Evolutionary conservation across 2,329 filamentous ascomycete genomes (phyloP).

Genomic region (Ambrosiella xylebori): DNA sequence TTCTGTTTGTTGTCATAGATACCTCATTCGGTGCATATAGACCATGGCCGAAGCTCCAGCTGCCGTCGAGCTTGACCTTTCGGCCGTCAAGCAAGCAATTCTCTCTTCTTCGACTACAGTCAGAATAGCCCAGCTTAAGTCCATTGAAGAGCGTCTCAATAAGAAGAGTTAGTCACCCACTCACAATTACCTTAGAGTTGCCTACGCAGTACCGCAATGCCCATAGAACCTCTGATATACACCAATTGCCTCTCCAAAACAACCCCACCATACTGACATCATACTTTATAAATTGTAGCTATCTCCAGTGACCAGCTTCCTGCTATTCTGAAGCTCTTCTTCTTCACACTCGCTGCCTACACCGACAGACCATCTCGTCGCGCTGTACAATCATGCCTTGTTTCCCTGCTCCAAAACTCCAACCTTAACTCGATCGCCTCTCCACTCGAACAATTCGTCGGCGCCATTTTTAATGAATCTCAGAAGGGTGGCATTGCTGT

Average conservation of each 20-base stretch:
- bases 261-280: constrained; percentile 1
- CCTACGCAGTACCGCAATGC: background rate
- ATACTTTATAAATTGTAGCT: constrained; percentile 20
- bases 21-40: background rate
- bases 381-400: constrained; percentile 68
- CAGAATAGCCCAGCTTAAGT: constrained; percentile 36
- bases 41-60: constrained; percentile 14
- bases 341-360: constrained; percentile 78
- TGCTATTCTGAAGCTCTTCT: constrained; percentile 52
- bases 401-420: constrained; percentile 41
- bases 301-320: constrained; percentile 32
- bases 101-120: constrained; percentile 43
- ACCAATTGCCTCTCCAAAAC: background rate
- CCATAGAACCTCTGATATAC: background rate
- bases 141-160: constrained; percentile 38
- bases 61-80: constrained; percentile 30
- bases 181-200: constrained; percentile 14
- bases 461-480: constrained; percentile 52
- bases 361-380: constrained; percentile 68
- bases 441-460: constrained; percentile 46
- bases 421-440: constrained; percentile 33
- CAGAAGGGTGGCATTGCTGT: constrained; percentile 62
- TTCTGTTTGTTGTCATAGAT: background rate
- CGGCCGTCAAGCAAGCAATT: constrained; percentile 31
- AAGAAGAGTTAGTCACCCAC: constrained; percentile 30